A percentile compares a stretch with the other conserved stretches of the same genome.
Conservation (phyloP, 352 stramenopile genomes). For the Pythium chondricola region DNA sequence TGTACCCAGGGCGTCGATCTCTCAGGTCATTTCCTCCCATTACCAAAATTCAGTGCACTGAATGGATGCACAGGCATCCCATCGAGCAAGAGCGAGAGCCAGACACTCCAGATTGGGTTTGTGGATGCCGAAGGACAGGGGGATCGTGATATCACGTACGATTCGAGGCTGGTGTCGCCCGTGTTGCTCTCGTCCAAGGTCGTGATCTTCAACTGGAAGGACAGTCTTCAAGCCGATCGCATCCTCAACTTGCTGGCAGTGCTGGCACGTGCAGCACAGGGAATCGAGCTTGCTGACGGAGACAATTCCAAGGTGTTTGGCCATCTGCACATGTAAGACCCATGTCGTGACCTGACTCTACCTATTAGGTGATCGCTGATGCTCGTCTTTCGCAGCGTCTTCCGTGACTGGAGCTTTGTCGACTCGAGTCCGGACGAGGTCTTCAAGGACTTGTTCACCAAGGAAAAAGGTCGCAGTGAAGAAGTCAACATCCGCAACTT, state of each 20-base stretch:
- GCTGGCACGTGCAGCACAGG: constrained; percentile 67
- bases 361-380: too few species aligned
- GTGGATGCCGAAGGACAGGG: constrained; percentile 83
- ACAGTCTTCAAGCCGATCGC: constrained; percentile 77
- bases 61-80: constrained; percentile 48
- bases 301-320: constrained; percentile 82
- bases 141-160: constrained; percentile 84
- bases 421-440: constrained; percentile 77
- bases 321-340: constrained; percentile 83
- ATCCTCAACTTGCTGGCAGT: constrained; percentile 84
- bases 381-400: constrained; percentile 50
- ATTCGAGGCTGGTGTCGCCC: constrained; percentile 77
- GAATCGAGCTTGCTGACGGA: constrained; percentile 70
- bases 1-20: constrained; percentile 84
- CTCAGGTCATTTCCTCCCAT: constrained; percentile 66
- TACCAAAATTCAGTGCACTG: constrained; percentile 59
- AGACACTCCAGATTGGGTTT: constrained; percentile 70
- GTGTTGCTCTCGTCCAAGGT: constrained; percentile 82
- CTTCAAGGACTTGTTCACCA: constrained; percentile 72
- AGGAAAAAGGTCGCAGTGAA: constrained; percentile 73
- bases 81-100: constrained; percentile 11
- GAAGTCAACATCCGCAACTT: constrained; percentile 81
- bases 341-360: too few species aligned
- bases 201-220: constrained; percentile 89
- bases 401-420: constrained; percentile 88